Evolutionary conservation across 257 asterid genomes (phyloP), one percentile per base, ranked within the genome.

Genomic region (Solanum virginianum): DNA sequence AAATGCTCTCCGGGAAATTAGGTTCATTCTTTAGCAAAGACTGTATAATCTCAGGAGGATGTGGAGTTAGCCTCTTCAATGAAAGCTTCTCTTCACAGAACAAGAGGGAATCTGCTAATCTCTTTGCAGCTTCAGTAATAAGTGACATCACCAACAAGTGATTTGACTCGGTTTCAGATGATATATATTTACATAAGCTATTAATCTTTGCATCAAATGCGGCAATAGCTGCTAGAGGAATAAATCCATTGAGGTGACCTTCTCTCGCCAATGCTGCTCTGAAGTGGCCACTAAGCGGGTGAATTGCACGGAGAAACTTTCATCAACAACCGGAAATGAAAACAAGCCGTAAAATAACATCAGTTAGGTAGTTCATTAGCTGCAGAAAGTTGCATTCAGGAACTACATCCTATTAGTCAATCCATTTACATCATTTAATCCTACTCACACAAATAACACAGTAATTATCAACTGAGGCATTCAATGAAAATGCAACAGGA

Each of bases 281-380:
- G 89, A 95, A 91, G 93, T 96, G 99, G 85, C 95, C 92, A 84
- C 97, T 90, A 84, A 96, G 95, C 41, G 99, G 99, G 84, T 95
- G 94, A 80, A 84, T 88, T 86, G 93, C 88, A 51, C 93, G 88
- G 65, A 96, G 92, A 92, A 93, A 96, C 99, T 96, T 79, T 89
- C 92, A 82, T 55, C 65, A 87, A 53, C 65, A 53, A 79, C 83
- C 65, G 49, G 65, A 79, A 81, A 82, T 36, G 74, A 66, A 82
- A 49, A 36, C 60, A 80, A 84, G 26, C 41, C 32, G 74, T 53
- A 10, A 77, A 69, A 9, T 83, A 84, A 68, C 45, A 71, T 39
- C n/a, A 71, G 43, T 41, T 51, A 9, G 36, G 18, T 80, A 60
- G 74, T 77, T n/a, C 79, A 36, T 43, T 62, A 39, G 68, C 39